Conservation (phyloP, 2,329 filamentous ascomycete species). For the Xylaria multiplex region DNA sequence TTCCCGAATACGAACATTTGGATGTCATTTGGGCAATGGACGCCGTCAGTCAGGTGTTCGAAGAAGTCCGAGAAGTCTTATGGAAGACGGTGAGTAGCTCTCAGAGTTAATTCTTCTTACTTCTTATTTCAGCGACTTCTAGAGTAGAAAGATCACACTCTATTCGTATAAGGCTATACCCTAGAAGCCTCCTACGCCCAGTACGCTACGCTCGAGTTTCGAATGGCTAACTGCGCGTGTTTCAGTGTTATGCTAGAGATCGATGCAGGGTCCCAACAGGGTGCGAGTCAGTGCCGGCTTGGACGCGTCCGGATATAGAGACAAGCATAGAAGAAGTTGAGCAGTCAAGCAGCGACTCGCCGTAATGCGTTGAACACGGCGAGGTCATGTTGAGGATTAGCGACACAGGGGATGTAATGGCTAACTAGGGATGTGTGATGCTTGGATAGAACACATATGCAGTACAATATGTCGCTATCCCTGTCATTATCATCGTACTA, state of each 20-base stretch:
- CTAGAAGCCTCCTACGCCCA: neutral
- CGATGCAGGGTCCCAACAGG: conserved; percentile 71
- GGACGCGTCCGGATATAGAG: conserved; percentile 46
- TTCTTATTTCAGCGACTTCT: neutral
- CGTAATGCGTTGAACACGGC: conserved; percentile 28
- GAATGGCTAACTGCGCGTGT: neutral
- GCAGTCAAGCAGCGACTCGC: conserved; percentile 50
- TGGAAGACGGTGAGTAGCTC: conserved; percentile 72
- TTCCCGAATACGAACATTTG: conserved; percentile 90
- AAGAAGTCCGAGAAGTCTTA: conserved; percentile 80
- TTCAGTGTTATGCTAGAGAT: conserved; percentile 58
- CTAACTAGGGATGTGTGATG: neutral
- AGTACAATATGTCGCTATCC: neutral
- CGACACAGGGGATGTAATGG: neutral
- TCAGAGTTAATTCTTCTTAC: neutral
- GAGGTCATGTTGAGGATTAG: neutral
- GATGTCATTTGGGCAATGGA: conserved; percentile 97
- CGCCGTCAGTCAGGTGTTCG: conserved; percentile 81
- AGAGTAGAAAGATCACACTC: neutral
- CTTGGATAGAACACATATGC: neutral
- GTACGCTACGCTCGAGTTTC: neutral
- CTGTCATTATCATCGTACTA: too few species aligned
- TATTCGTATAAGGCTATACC: neutral
- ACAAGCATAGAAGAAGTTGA: conserved; percentile 39
- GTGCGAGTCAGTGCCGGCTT: conserved; percentile 64